Base-by-base conservation (phyloP, 371 early-diverging fungal genomes). In the Mucor mucedo region DNA sequence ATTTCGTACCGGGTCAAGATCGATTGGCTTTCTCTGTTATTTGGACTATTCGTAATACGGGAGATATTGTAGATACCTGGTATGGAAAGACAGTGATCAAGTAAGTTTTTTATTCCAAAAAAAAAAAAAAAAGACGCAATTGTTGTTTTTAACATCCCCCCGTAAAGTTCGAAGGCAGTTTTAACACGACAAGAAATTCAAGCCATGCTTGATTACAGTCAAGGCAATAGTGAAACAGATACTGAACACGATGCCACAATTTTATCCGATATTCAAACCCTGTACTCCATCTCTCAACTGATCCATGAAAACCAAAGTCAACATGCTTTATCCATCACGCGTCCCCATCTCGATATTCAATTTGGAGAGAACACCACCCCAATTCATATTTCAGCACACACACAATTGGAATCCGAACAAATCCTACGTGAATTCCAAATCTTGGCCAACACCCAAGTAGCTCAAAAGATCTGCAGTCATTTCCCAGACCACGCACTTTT, bases 381-480 rank as follows among this genome's bases (percentile, higher is more conserved):
- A 14, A 16, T 33, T 59, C n/a, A 53, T 53, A 52, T 60, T 71
- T 40, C 30, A 58, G 4, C 54, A 55, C 61, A 49, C 14, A 41
- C 11, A 88, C 96, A 38, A 47, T 82, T 47, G 60, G 77, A 62
- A 75, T 88, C 59, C 71, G 90, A 90, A 6, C 89, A 93, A 63
- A 86, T 99, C 5, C 85, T 99, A 29, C 94, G 95, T 67, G 99
- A 99, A 72, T 93, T 97, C 69, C 96, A 94, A 93, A 76, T 98
- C 13, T 75, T 98, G 14, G 97, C 97, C 28, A 97, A 99, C 73
- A 91, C 91, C 14, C 84, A 86, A 30, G 97, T 98, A 0, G 98
- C 98, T 0, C 83, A 87, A 68, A 90, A 89, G 72, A 95, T 97
- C 7, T 86, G 86, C 58, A 75, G 86, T 53, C 73, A 84, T 61